Evolutionary conservation across 2,329 filamentous ascomycete species (phyloP).

Genomic region (Blumeriella jaapii): DNA sequence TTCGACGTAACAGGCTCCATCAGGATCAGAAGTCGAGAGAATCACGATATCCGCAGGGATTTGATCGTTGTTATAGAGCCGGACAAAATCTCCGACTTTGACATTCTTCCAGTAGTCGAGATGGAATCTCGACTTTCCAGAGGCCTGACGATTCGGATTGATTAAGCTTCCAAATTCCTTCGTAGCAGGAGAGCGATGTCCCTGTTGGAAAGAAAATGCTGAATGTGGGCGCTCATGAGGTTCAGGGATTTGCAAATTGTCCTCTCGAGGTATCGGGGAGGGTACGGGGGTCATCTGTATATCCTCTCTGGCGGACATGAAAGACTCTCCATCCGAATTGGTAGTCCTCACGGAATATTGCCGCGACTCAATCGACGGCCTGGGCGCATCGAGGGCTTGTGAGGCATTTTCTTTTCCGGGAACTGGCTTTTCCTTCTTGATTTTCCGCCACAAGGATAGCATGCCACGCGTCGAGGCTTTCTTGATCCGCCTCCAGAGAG

Average conservation of each 20-base stretch:
- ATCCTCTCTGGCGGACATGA: conserved; percentile 48
- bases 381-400: conserved; percentile 19
- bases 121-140: conserved; percentile 74
- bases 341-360: conserved; percentile 19
- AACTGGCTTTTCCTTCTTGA: conserved; percentile 38
- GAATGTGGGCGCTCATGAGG: conserved; percentile 27
- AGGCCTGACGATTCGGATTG: conserved; percentile 53
- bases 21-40: conserved; percentile 81
- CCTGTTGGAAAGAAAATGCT: conserved; percentile 30
- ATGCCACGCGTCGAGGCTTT: conserved; percentile 54
- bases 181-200: conserved; percentile 20
- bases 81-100: conserved; percentile 89
- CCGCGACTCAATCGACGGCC: conserved; percentile 39
- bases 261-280: conserved; percentile 53
- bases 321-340: conserved; percentile 35
- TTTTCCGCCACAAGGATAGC: conserved; percentile 32
- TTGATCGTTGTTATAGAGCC: conserved; percentile 92
- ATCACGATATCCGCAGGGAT: conserved; percentile 90
- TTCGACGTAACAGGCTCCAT: conserved; percentile 93
- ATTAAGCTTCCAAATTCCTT: conserved; percentile 59
- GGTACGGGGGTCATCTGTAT: conserved; percentile 96
- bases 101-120: conserved; percentile 92
- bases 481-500: conserved; percentile 77
- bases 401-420: conserved; percentile 15
- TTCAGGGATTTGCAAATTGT: conserved; percentile 22